Evolutionary conservation across 352 stramenopile species (phyloP).

Genomic region (Phytopythium kandeliae): DNA sequence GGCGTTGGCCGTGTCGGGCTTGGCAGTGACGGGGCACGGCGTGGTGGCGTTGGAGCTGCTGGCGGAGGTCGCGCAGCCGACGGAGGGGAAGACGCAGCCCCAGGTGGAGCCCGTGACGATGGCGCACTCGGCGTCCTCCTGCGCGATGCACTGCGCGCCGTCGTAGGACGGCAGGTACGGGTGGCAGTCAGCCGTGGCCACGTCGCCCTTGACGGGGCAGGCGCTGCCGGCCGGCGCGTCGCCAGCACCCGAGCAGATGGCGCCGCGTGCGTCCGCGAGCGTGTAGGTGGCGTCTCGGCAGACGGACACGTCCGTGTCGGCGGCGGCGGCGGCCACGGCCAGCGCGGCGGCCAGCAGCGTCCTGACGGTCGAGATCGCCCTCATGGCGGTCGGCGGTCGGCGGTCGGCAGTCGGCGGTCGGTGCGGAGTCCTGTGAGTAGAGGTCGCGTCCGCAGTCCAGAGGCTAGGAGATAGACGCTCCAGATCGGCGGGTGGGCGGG

Average conservation of each 20-base stretch:
- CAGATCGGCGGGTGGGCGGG: no score
- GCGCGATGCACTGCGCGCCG: constrained; percentile 20
- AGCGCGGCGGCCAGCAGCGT: constrained; percentile 14
- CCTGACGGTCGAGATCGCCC: constrained; percentile 7
- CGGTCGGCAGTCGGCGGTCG: no score
- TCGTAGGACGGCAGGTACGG: constrained; percentile 30
- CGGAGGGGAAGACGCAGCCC: constrained; percentile 23
- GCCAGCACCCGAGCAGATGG: constrained; percentile 12
- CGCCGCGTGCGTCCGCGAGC: constrained; percentile 11
- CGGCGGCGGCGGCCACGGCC: constrained; percentile 7
- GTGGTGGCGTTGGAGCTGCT: neutral
- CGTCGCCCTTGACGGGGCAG: constrained; percentile 23
- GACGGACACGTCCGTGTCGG: constrained; percentile 26
- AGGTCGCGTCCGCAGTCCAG: no score
- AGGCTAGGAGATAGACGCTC: no score
- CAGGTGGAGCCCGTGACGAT: constrained; percentile 25
- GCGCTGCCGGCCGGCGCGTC: neutral
- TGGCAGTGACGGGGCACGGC: neutral
- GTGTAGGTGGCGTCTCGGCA: constrained; percentile 32
- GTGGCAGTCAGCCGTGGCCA: constrained; percentile 31
- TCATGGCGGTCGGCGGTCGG: no score
- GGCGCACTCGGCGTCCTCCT: constrained; percentile 35
- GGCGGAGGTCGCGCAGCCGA: neutral
- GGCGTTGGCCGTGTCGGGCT: neutral
- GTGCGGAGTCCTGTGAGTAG: no score